Percentiles rank a stretch among this genome's conserved stretches.
Conservation (phyloP, 345 rosid species). For the Cardiospermum halicacabum region DNA sequence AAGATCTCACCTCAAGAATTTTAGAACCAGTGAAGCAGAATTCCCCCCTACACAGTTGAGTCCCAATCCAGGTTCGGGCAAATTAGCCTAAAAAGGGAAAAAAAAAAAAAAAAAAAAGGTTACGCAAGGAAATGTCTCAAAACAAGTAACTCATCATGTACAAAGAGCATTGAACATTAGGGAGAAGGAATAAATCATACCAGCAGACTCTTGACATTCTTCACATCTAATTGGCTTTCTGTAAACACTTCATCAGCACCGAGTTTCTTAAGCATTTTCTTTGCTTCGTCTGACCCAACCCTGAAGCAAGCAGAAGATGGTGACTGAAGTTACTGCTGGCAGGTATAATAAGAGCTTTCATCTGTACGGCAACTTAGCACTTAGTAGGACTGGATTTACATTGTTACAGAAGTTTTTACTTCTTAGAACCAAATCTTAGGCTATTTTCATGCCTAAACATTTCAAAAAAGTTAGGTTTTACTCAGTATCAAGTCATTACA, state of each 20-base stretch:
- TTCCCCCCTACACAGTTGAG: slow-evolving; percentile 93
- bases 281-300: slow-evolving; percentile 69
- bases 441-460: background rate
- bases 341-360: slow-evolving; percentile 6
- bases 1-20: slow-evolving; percentile 53
- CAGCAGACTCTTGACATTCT: slow-evolving; percentile 77
- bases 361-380: background rate
- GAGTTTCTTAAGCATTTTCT: slow-evolving; percentile 49
- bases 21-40: slow-evolving; percentile 72
- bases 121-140: too few relatives aligned
- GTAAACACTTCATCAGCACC: slow-evolving; percentile 81
- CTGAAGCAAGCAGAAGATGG: slow-evolving; percentile 31
- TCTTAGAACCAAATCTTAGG: background rate
- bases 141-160: slow-evolving; percentile 8
- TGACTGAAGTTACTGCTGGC: slow-evolving; percentile 7
- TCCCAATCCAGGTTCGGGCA: slow-evolving; percentile 74
- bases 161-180: background rate
- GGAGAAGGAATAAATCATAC: slow-evolving; percentile 26
- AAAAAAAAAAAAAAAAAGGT: too few relatives aligned
- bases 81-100: slow-evolving; percentile 42
- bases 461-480: background rate
- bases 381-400: background rate
- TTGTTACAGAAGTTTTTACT: background rate
- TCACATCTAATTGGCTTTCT: slow-evolving; percentile 69
- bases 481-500: background rate